phyloP scores from a whole-genome alignment of 805 yeast species.

The Candida quercuum region DNA sequence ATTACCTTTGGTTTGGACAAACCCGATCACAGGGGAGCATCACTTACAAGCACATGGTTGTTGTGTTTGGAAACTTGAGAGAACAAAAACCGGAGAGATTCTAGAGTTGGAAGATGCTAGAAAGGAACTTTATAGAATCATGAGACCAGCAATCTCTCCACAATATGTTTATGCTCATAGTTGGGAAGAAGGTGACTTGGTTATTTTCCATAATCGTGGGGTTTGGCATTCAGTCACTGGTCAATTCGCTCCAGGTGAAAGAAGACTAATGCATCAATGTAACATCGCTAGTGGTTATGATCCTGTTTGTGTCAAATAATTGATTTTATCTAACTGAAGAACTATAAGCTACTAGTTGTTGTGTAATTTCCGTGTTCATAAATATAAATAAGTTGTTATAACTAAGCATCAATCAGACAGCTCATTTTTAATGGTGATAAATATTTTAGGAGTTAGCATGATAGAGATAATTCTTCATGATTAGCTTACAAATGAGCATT shows the following conservation, averaged over 20 bases:
- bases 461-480: too few relatives aligned
- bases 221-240: slow-evolving; percentile 93
- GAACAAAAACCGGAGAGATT: slow-evolving; percentile 49
- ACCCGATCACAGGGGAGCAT: slow-evolving; percentile 77
- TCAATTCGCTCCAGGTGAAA: slow-evolving; percentile 72
- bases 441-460: too few relatives aligned
- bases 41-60: slow-evolving; percentile 88
- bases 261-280: slow-evolving; percentile 89
- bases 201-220: slow-evolving; percentile 82
- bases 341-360: too few relatives aligned
- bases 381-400: too few relatives aligned
- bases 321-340: too few relatives aligned
- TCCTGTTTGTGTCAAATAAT: slow-evolving; percentile 39
- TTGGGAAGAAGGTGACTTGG: slow-evolving; percentile 82
- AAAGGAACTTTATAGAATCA: slow-evolving; percentile 59
- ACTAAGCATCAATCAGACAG: too few relatives aligned
- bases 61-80: slow-evolving; percentile 62
- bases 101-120: slow-evolving; percentile 72
- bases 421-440: too few relatives aligned
- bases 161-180: slow-evolving; percentile 70
- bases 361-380: too few relatives aligned
- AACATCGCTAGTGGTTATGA: slow-evolving; percentile 80
- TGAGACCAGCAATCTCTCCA: slow-evolving; percentile 85
- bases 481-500: too few relatives aligned
- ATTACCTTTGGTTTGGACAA: slow-evolving; percentile 88